Evolutionary conservation across 2,329 filamentous ascomycete species (phyloP).

Genomic region (Chaetomium olivaceum): DNA sequence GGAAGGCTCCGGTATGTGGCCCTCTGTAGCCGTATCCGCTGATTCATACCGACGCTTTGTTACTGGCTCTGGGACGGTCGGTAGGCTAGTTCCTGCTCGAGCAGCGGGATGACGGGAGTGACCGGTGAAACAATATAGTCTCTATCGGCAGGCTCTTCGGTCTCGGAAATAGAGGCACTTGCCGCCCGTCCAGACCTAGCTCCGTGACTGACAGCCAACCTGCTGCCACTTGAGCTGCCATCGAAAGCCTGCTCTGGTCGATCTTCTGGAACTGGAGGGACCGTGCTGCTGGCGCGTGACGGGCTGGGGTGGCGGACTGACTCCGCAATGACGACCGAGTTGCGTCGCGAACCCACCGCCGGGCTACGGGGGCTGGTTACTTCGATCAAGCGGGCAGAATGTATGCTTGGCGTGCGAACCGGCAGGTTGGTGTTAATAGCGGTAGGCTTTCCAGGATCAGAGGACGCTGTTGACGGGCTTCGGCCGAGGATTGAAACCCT

Average conservation of each 20-base stretch:
- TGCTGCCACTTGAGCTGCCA: conserved; percentile 23
- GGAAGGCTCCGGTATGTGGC: conserved; percentile 28
- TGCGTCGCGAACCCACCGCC: conserved; percentile 48
- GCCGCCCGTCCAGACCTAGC: conserved; percentile 29
- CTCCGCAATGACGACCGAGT: conserved; percentile 49
- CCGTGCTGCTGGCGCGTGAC: conserved; percentile 44
- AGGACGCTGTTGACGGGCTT: conserved; percentile 49
- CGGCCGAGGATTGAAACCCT: conserved; percentile 57
- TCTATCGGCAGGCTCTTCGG: conserved; percentile 41
- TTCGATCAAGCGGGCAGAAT: conserved; percentile 60
- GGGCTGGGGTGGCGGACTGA: conserved; percentile 42
- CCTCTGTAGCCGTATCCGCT: conserved; percentile 21
- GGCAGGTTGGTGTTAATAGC: conserved; percentile 43
- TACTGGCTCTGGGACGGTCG: conserved; percentile 22
- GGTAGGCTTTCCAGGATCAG: conserved; percentile 47
- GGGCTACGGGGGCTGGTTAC: conserved; percentile 56
- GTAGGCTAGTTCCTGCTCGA: conserved; percentile 13
- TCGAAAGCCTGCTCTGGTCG: conserved; percentile 28
- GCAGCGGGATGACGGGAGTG: conserved; percentile 18
- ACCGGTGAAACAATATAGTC: conserved; percentile 21
- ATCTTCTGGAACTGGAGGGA: conserved; percentile 46
- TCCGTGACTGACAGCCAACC: conserved; percentile 24
- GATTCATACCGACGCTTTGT: conserved; percentile 19
- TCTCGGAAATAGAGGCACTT: conserved; percentile 47
- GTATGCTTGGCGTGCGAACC: conserved; percentile 51